Percentiles rank a stretch among this genome's conserved stretches.
phyloP scores from a whole-genome alignment of 1,139 yeast genomes.

The Spencermartinsiella ligniputridi region DNA sequence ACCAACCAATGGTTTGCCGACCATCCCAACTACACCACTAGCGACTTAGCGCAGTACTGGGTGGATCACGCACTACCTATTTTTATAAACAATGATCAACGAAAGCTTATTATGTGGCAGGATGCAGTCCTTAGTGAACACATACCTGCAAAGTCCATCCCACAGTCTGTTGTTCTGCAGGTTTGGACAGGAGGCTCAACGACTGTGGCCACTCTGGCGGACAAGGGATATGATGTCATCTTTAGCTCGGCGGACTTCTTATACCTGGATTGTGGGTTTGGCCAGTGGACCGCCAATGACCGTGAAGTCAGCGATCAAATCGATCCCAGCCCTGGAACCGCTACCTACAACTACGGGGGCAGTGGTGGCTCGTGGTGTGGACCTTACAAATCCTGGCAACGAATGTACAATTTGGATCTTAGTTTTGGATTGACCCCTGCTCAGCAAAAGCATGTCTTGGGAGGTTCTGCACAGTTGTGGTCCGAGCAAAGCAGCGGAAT shows the following conservation, averaged over 20 bases:
- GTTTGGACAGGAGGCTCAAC: slow-evolving; percentile 36
- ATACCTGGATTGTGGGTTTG: slow-evolving; percentile 45
- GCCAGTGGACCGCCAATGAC: slow-evolving; percentile 39
- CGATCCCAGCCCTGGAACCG: slow-evolving; percentile 24
- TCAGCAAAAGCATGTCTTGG: slow-evolving; percentile 36
- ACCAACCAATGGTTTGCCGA: slow-evolving; percentile 19
- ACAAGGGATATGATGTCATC: slow-evolving; percentile 41
- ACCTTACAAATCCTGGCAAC: slow-evolving; percentile 47
- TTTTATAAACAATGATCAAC: slow-evolving; percentile 23
- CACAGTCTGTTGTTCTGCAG: slow-evolving; percentile 38
- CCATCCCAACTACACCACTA: slow-evolving; percentile 27
- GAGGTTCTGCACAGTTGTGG: slow-evolving; percentile 45
- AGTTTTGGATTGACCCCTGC: slow-evolving; percentile 12
- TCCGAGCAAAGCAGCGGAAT: slow-evolving; percentile 41
- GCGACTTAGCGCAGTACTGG: slow-evolving; percentile 39
- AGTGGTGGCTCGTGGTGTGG: slow-evolving; percentile 45
- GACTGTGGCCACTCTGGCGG: slow-evolving; percentile 8
- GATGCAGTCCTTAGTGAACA: slow-evolving; percentile 34
- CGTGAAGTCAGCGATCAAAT: slow-evolving; percentile 27
- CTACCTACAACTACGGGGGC: slow-evolving; percentile 34
- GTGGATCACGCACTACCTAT: slow-evolving; percentile 38
- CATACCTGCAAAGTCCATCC: slow-evolving; percentile 14
- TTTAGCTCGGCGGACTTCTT: slow-evolving; percentile 37
- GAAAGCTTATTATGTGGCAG: slow-evolving; percentile 44
- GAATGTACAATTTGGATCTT: slow-evolving; percentile 41